Evolutionary conservation across 495 filamentous ascomycete genomes (phyloP).

Genomic region (Aspergillus heteromorphus): DNA sequence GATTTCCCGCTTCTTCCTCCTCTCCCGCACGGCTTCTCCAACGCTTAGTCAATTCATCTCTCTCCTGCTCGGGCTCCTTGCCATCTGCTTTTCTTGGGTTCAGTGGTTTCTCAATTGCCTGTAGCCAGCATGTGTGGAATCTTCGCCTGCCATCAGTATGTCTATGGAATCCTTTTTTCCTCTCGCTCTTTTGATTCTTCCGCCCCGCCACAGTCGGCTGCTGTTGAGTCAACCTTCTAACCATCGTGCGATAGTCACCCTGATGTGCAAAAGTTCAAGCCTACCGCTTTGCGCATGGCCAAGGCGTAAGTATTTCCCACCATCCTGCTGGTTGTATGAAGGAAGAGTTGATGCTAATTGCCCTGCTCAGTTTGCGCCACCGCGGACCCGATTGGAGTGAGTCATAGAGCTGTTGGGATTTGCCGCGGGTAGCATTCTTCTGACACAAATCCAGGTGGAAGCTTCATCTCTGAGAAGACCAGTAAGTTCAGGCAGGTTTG

Average conservation of each 20-base stretch:
- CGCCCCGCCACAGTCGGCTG: conserved; percentile 2
- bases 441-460: conserved; percentile 62
- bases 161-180: conserved; percentile 16
- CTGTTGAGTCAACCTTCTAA: conserved; percentile 13
- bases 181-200: conserved; percentile 2
- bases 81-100: conserved; percentile 16
- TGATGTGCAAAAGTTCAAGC: conserved; percentile 94
- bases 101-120: conserved; percentile 22
- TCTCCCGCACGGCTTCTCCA: conserved; percentile 7
- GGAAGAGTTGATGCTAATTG: conserved; percentile 33
- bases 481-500: conserved; percentile 50
- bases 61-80: conserved; percentile 10
- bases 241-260: conserved; percentile 61
- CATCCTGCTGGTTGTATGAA: conserved; percentile 8
- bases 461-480: conserved; percentile 79
- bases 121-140: conserved; percentile 64
- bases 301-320: conserved; percentile 68
- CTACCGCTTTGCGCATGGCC: conserved; percentile 88
- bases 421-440: conserved; percentile 6
- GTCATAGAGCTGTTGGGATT: conserved; percentile 32
- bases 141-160: conserved; percentile 89
- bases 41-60: conserved; percentile 9
- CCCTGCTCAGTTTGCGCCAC: conserved; percentile 70
- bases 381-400: conserved; percentile 98
- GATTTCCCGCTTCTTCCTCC: conserved; percentile 25